Conservation (phyloP, 495 filamentous ascomycete species). For the Tuber microsphaerosporum region DNA sequence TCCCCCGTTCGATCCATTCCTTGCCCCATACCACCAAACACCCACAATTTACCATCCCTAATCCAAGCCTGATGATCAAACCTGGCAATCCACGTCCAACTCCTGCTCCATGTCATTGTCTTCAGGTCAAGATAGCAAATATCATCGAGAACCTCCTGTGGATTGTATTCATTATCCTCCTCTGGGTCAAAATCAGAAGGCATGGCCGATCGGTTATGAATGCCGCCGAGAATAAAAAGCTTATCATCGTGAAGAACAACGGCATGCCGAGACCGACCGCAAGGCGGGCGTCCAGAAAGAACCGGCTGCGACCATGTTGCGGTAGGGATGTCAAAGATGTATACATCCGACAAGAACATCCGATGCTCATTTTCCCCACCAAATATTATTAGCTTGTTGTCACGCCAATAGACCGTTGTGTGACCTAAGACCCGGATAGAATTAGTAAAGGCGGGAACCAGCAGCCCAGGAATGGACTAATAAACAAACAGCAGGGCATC, state of each 20-base stretch:
- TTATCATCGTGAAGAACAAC: constrained; percentile 94
- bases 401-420: constrained; percentile 89
- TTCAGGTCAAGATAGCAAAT: constrained; percentile 93
- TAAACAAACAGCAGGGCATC: background rate
- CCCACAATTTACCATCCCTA: constrained; percentile 74
- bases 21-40: constrained; percentile 88
- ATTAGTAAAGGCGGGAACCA: constrained; percentile 17
- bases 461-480: background rate
- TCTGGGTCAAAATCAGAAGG: constrained; percentile 32
- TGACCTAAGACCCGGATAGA: constrained; percentile 55
- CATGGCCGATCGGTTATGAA: constrained; percentile 59
- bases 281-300: constrained; percentile 71
- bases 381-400: constrained; percentile 88
- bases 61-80: constrained; percentile 72
- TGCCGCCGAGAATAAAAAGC: constrained; percentile 84
- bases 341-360: constrained; percentile 87
- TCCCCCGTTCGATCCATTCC: constrained; percentile 95
- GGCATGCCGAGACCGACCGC: constrained; percentile 85
- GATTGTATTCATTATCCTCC: constrained; percentile 38
- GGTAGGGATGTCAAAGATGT: constrained; percentile 88
- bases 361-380: constrained; percentile 97
- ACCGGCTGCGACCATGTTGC: constrained; percentile 90
- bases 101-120: constrained; percentile 94
- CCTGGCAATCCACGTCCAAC: constrained; percentile 86
- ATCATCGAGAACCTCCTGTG: constrained; percentile 72